These are phyloP conservation scores for Russula abietina DNA, from an alignment of 768 basidiomycete genomes.

Conservation along the genomic window DNA sequence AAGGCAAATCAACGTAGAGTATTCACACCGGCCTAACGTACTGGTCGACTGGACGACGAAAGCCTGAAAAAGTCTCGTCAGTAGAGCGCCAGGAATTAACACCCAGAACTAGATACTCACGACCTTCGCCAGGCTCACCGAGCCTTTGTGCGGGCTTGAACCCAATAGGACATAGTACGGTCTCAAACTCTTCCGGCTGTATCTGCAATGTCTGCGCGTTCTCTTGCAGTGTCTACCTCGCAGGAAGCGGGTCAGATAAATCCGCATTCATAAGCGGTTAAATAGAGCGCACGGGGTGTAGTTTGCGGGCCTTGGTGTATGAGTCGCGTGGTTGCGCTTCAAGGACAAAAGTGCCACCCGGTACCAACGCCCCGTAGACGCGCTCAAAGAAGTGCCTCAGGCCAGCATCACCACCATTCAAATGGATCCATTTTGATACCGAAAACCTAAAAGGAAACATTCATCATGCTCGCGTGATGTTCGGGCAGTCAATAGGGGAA, in stretches of 20 bases:
- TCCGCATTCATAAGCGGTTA: not conserved
- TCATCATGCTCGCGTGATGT: not conserved
- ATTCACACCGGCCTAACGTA: slow-evolving; percentile 15
- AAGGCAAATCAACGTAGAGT: not conserved
- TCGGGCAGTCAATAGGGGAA: not conserved
- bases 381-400: slow-evolving; percentile 62
- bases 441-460: slow-evolving; percentile 52
- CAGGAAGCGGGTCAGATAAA: not conserved
- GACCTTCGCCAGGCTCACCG: slow-evolving; percentile 58
- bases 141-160: slow-evolving; percentile 47
- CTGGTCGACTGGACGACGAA: slow-evolving; percentile 24
- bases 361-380: slow-evolving; percentile 48
- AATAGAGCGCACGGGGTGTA: slow-evolving; percentile 44
- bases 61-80: slow-evolving; percentile 18
- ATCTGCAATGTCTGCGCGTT: slow-evolving; percentile 51
- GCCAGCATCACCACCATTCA: slow-evolving; percentile 72
- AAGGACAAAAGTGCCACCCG: slow-evolving; percentile 63
- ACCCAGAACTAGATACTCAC: slow-evolving; percentile 34
- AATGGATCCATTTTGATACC: slow-evolving; percentile 88
- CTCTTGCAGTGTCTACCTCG: slow-evolving; percentile 47
- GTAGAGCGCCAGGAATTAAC: not conserved
- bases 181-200: slow-evolving; percentile 59
- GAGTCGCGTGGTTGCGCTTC: slow-evolving; percentile 86
- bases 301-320: slow-evolving; percentile 70
- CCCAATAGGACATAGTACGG: slow-evolving; percentile 52